phyloP scores from a whole-genome alignment of 1,284 basidiomycete species.

The Tilletia walkeri region DNA sequence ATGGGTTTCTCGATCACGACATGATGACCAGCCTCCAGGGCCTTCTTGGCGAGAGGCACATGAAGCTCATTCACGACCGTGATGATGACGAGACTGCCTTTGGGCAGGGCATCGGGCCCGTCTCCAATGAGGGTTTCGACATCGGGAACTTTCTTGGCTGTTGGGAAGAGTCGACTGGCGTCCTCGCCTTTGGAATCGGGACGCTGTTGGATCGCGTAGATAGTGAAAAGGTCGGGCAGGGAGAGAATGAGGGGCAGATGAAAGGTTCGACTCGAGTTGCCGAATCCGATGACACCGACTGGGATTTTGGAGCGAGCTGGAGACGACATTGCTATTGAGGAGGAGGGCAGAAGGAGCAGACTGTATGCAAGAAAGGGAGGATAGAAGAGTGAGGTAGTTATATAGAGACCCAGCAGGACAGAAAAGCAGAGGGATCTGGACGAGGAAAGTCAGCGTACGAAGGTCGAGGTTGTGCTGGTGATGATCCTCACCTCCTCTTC shows the following conservation, averaged over 20 bases:
- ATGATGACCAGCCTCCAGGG: conserved; percentile 46
- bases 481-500: no score
- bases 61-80: conserved; percentile 53
- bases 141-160: conserved; percentile 37
- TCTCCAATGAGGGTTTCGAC: conserved; percentile 38
- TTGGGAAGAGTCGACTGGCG: conserved; percentile 35
- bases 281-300: conserved; percentile 15
- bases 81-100: conserved; percentile 47
- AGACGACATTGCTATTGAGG: no score
- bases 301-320: neutral
- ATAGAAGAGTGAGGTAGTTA: no score
- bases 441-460: no score
- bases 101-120: conserved; percentile 32
- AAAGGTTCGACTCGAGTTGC: conserved; percentile 32
- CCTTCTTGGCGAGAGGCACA: conserved; percentile 45
- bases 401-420: no score
- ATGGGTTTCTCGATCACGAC: conserved; percentile 54
- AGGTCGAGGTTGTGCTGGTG: no score
- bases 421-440: no score
- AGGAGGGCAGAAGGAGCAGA: no score
- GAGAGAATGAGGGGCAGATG: conserved; percentile 49
- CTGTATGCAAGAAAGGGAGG: no score
- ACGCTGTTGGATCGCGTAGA: conserved; percentile 50
- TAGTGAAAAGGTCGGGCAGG: conserved; percentile 37
- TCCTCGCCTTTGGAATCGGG: conserved; percentile 30